Evolutionary conservation across 345 rosid genomes (phyloP).

Genomic region (Turnera subulata): DNA sequence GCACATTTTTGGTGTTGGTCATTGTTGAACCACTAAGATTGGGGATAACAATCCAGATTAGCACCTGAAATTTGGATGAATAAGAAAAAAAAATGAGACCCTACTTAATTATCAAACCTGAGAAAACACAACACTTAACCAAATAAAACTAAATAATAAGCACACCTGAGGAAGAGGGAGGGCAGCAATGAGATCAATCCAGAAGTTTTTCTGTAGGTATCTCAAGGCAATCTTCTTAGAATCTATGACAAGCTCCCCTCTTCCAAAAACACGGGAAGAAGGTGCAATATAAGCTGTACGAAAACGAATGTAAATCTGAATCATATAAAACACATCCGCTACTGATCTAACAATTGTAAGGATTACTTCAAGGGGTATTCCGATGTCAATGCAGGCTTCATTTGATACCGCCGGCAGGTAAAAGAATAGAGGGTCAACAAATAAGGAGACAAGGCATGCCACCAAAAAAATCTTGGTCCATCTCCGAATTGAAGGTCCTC

Average conservation of each 20-base stretch:
- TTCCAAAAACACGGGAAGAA: constrained; percentile 83
- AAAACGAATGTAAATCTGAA: constrained; percentile 66
- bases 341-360: constrained; percentile 63
- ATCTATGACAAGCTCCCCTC: constrained; percentile 86
- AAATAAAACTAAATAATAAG: not conserved
- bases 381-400: constrained; percentile 57
- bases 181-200: constrained; percentile 73
- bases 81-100: too few species aligned
- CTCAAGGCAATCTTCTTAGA: constrained; percentile 51
- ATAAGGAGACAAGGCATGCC: constrained; percentile 68
- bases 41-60: constrained; percentile 79
- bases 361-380: constrained; percentile 45
- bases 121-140: not conserved
- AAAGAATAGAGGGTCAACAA: constrained; percentile 79
- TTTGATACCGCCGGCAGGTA: constrained; percentile 52
- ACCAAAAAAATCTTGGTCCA: constrained; percentile 77
- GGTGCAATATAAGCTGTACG: constrained; percentile 81
- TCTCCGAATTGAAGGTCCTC: constrained; percentile 48
- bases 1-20: constrained; percentile 78
- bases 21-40: constrained; percentile 65
- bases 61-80: constrained; percentile 40
- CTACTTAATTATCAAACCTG: not conserved
- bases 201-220: constrained; percentile 53
- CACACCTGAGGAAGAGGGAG: constrained; percentile 89
- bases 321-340: constrained; percentile 65